Conservation (phyloP, 495 filamentous ascomycete species). For the Trichoderma orchidacearum region DNA sequence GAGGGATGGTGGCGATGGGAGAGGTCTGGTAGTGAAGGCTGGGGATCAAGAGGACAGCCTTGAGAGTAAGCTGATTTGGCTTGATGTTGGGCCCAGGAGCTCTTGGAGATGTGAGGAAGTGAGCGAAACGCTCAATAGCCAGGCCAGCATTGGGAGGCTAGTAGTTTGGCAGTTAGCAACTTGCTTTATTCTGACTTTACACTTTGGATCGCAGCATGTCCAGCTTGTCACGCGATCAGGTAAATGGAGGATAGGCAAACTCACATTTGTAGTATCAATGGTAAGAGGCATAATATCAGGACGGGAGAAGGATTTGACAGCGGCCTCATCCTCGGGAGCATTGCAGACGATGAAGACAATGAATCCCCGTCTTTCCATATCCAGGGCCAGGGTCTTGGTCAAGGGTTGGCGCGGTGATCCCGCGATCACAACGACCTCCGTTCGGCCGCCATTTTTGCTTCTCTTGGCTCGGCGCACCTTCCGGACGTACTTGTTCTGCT, state of each 20-base stretch:
- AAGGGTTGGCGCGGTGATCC: conserved; percentile 71
- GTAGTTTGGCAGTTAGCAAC: conserved; percentile 11
- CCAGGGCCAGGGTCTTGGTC: conserved; percentile 63
- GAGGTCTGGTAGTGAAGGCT: conserved; percentile 57
- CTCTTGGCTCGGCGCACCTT: conserved; percentile 63
- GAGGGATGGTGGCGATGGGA: conserved; percentile 69
- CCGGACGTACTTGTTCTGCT: conserved; percentile 41
- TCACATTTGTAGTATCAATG: conserved; percentile 68
- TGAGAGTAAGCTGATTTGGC: conserved; percentile 58
- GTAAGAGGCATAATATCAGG: conserved; percentile 69
- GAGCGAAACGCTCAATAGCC: conserved; percentile 50
- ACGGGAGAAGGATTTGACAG: conserved; percentile 59
- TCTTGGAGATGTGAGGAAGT: conserved; percentile 57
- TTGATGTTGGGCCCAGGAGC: conserved; percentile 56
- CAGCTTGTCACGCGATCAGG: no score
- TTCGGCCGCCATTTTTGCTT: conserved; percentile 68
- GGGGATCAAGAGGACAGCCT: conserved; percentile 66
- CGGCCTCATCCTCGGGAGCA: conserved; percentile 65
- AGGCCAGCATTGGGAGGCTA: conserved; percentile 35
- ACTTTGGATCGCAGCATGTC: no score
- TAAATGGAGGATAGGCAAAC: conserved; percentile 10
- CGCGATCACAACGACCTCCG: conserved; percentile 82
- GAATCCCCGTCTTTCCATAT: conserved; percentile 83
- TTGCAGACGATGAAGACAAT: conserved; percentile 82
- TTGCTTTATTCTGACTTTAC: neutral